phyloP scores from a whole-genome alignment of 495 filamentous ascomycete species.

The Hypoxylon trugodes region DNA sequence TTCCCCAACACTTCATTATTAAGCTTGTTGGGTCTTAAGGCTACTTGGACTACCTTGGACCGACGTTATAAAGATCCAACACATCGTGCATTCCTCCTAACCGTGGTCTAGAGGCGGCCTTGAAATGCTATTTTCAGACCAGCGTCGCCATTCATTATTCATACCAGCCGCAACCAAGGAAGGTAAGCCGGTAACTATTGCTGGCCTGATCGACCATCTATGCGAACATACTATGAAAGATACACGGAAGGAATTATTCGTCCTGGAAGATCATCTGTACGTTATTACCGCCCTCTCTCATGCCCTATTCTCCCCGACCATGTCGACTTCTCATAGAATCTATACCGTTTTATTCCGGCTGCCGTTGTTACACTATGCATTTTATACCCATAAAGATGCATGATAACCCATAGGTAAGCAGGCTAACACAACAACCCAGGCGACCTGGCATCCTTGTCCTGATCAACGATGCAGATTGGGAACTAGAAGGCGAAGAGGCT shows the following conservation, averaged over 20 bases:
- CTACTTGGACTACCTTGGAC: too few relatives aligned
- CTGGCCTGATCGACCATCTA: conserved; percentile 81
- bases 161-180: conserved; percentile 69
- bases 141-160: conserved; percentile 72
- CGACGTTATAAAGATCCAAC: neutral
- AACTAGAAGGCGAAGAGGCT: conserved; percentile 91
- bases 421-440: conserved; percentile 56
- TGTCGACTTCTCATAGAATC: conserved; percentile 22
- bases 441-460: conserved; percentile 96
- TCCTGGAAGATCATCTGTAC: conserved; percentile 88
- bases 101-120: conserved; percentile 76
- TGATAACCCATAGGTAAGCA: conserved; percentile 31
- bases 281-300: conserved; percentile 43
- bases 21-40: neutral
- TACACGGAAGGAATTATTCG: conserved; percentile 85
- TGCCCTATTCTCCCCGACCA: conserved; percentile 24
- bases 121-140: conserved; percentile 91
- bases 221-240: conserved; percentile 87
- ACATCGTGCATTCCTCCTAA: conserved; percentile 10
- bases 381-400: conserved; percentile 14
- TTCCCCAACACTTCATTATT: neutral
- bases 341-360: conserved; percentile 26
- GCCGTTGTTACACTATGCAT: conserved; percentile 20
- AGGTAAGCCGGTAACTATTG: conserved; percentile 70
- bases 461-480: conserved; percentile 98